Evolutionary conservation across 2,329 filamentous ascomycete genomes (phyloP).

Genomic region (Aureobasidium uvarum): DNA sequence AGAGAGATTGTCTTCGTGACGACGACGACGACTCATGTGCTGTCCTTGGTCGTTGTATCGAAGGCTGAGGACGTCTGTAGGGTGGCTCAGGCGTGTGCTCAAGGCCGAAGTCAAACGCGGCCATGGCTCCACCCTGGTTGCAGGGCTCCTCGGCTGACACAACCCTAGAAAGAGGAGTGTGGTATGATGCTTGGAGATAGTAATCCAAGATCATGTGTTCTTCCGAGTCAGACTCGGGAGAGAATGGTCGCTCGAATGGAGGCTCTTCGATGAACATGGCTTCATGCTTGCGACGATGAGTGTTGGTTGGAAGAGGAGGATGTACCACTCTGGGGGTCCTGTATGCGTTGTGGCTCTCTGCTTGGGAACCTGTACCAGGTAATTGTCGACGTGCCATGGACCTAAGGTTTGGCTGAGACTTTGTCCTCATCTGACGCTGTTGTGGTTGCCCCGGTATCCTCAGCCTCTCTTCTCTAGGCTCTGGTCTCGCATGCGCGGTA

Average conservation of each 20-base stretch:
- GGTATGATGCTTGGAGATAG: constrained; percentile 18
- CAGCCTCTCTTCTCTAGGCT: constrained; percentile 21
- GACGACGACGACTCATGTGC: constrained; percentile 3
- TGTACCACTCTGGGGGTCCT: constrained; percentile 6
- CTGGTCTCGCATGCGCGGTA: constrained; percentile 7
- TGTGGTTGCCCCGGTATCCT: constrained; percentile 25
- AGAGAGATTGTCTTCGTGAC: neutral
- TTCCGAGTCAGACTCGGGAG: constrained; percentile 21
- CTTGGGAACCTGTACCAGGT: neutral
- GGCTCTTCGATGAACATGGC: constrained; percentile 17
- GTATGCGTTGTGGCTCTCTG: constrained; percentile 5
- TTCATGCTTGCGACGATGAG: constrained; percentile 16
- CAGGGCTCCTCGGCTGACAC: constrained; percentile 6
- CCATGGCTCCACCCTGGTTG: constrained; percentile 1
- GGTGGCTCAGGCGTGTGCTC: constrained; percentile 1
- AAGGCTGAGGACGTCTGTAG: neutral
- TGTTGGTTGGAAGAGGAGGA: neutral
- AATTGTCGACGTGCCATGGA: constrained; percentile 7
- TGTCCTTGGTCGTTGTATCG: constrained; percentile 4
- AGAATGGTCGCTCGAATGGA: constrained; percentile 17
- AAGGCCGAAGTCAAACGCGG: constrained; percentile 20
- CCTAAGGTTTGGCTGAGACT: constrained; percentile 20
- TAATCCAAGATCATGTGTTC: constrained; percentile 25
- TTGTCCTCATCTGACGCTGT: constrained; percentile 11
- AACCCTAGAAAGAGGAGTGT: neutral